phyloP scores from a whole-genome alignment of 768 basidiomycete species.

The Candolleomyces eurysporus region DNA sequence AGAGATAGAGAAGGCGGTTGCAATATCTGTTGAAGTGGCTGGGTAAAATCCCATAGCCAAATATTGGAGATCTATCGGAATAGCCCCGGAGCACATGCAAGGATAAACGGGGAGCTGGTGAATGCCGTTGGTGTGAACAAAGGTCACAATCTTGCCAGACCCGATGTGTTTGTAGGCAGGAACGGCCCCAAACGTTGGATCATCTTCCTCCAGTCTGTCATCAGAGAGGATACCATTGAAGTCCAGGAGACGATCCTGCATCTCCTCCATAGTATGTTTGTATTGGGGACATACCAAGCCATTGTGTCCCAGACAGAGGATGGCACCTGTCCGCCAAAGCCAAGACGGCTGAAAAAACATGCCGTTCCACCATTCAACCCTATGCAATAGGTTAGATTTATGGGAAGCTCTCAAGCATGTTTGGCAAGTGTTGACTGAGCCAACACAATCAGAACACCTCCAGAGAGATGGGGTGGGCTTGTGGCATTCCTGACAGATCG shows the following conservation, averaged over 20 bases:
- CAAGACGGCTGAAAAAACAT: constrained; percentile 9
- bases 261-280: neutral
- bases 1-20: neutral
- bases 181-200: neutral
- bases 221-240: neutral
- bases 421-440: neutral
- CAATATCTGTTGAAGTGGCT: neutral
- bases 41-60: constrained; percentile 11
- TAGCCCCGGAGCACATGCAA: constrained; percentile 5
- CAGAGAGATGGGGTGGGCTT: neutral
- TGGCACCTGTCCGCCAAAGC: constrained; percentile 18
- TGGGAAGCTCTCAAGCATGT: neutral
- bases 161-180: neutral
- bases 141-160: neutral
- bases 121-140: constrained; percentile 17
- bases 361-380: constrained; percentile 19
- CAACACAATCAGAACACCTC: neutral
- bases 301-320: constrained; percentile 20
- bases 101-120: constrained; percentile 12
- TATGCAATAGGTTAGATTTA: constrained; percentile 12
- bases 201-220: neutral
- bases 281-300: constrained; percentile 14
- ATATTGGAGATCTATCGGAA: neutral
- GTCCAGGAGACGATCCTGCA: neutral
- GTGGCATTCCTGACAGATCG: neutral